Conservation (phyloP, 306 rosid species). For the Gastrolobium bilobum region DNA sequence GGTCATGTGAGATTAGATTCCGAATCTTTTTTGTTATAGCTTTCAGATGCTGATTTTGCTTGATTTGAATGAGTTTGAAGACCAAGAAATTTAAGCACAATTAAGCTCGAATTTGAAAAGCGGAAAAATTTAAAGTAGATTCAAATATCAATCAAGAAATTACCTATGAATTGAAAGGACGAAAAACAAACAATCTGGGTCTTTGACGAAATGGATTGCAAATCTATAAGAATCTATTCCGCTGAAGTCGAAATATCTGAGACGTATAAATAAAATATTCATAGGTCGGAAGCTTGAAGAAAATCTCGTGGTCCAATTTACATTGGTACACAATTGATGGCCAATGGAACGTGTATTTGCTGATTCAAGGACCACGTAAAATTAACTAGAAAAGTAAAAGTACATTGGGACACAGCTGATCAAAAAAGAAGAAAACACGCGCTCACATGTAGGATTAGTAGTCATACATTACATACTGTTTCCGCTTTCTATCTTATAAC, state of each 20-base stretch:
- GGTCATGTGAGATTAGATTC: neutral
- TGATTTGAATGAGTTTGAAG: neutral
- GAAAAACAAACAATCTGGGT: neutral
- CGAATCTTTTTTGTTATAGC: neutral
- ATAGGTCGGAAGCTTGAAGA: no score
- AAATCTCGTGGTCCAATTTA: no score
- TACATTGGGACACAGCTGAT: neutral
- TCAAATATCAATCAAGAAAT: slow-evolving; percentile 11
- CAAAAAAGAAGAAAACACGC: slow-evolving; percentile 10
- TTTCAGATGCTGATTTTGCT: neutral
- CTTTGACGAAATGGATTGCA: neutral
- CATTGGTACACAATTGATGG: no score
- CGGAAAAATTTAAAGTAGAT: neutral
- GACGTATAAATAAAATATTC: no score
- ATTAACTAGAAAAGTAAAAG: neutral
- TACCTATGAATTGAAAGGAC: neutral
- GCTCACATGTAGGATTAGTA: slow-evolving; percentile 33
- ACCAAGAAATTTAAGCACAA: slow-evolving; percentile 1
- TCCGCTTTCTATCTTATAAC: slow-evolving; percentile 41
- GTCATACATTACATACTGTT: slow-evolving; percentile 44
- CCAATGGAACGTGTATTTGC: neutral
- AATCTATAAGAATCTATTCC: neutral
- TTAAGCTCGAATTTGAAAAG: neutral
- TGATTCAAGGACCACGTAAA: slow-evolving; percentile 15
- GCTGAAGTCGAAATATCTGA: neutral